phyloP scores from a whole-genome alignment of 768 basidiomycete species.

The Panaeolus papilionaceus region DNA sequence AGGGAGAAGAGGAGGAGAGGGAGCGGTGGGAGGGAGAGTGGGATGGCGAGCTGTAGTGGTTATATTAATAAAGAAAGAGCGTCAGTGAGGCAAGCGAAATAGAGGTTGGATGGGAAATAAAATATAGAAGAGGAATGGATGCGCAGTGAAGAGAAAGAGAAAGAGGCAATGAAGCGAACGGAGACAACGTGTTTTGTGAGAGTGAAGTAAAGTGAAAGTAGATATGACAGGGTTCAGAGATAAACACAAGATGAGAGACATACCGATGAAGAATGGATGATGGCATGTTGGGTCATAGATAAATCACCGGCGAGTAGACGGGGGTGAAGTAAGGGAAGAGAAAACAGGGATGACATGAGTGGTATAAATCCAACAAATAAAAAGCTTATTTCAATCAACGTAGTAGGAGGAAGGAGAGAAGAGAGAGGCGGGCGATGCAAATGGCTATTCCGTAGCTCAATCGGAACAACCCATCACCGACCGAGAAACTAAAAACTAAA shows the following conservation, averaged over 20 bases:
- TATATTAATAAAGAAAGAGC: neutral
- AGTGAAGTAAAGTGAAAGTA: no score
- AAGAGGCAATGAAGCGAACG: neutral
- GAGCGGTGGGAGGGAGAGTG: neutral
- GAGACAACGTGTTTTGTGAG: neutral
- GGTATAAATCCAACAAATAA: neutral
- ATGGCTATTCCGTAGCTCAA: no score
- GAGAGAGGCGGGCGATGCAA: no score
- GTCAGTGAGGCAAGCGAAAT: neutral
- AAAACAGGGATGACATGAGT: neutral
- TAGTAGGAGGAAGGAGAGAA: neutral
- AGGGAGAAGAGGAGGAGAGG: neutral
- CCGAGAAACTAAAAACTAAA: neutral
- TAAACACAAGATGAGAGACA: neutral
- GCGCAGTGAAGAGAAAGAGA: no score
- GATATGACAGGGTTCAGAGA: no score
- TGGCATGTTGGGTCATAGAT: neutral
- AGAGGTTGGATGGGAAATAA: no score
- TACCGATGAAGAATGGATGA: neutral
- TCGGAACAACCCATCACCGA: neutral
- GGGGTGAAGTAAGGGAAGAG: neutral
- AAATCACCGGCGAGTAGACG: neutral
- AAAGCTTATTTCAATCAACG: neutral
- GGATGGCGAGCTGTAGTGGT: neutral
- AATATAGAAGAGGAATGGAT: no score